A percentile compares a stretch with the other conserved stretches of the same genome.
Evolutionary conservation across 352 stramenopile genomes (phyloP).

Genomic region (Pythium periplocum): DNA sequence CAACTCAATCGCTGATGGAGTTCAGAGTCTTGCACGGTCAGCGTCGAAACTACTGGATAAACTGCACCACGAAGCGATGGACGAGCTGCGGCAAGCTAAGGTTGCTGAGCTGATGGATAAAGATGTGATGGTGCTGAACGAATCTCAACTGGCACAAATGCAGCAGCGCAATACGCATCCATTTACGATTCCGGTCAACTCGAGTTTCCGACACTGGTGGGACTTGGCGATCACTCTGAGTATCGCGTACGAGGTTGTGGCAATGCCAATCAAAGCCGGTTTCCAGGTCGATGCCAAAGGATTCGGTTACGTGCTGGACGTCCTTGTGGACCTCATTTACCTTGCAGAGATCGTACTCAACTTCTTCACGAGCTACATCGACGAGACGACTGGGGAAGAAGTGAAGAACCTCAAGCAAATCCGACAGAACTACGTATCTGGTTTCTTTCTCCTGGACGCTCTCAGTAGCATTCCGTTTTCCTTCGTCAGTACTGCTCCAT

Average conservation of each 20-base stretch:
- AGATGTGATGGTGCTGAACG: constrained; percentile 57
- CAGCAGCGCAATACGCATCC: constrained; percentile 40
- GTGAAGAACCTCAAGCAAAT: constrained; percentile 54
- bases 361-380: constrained; percentile 63
- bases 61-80: constrained; percentile 18
- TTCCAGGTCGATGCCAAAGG: constrained; percentile 33
- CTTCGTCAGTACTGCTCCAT: constrained; percentile 25
- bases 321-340: constrained; percentile 50
- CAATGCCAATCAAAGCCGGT: constrained; percentile 47
- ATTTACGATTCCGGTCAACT: constrained; percentile 59
- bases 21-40: constrained; percentile 27
- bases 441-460: constrained; percentile 47
- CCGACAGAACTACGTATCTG: constrained; percentile 45
- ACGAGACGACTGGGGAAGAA: constrained; percentile 54
- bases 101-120: constrained; percentile 53
- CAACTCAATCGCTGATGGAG: constrained; percentile 21
- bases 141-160: constrained; percentile 49
- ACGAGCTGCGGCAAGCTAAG: constrained; percentile 33
- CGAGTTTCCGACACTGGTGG: constrained; percentile 54
- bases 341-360: constrained; percentile 51
- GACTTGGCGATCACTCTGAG: constrained; percentile 48
- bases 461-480: constrained; percentile 50
- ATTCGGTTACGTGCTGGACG: constrained; percentile 33
- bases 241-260: constrained; percentile 48
- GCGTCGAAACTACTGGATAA: constrained; percentile 41